These are phyloP conservation scores for Elsinoe fawcettii DNA, from an alignment of 2,329 filamentous ascomycete species.

Conservation along the genomic window DNA sequence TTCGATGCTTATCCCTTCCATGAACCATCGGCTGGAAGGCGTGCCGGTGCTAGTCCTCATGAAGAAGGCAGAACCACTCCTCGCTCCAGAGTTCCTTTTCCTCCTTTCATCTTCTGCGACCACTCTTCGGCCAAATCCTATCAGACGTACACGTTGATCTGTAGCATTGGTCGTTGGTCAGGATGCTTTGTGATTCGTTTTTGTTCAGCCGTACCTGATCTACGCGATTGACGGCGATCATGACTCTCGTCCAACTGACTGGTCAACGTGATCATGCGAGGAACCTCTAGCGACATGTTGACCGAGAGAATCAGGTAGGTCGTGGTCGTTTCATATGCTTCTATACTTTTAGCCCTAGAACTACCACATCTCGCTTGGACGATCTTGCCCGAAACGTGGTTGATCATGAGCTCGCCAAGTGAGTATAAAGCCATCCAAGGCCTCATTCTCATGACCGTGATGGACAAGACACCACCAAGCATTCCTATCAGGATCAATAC, in stretches of 20 bases:
- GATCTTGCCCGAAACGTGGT: not conserved
- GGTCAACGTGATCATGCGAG: constrained; percentile 3
- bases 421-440: constrained; percentile 5
- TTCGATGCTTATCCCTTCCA: not conserved
- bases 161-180: not conserved
- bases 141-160: constrained; percentile 5
- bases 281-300: not conserved
- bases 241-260: not conserved
- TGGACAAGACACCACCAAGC: constrained; percentile 3
- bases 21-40: constrained; percentile 3
- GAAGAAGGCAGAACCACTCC: constrained; percentile 6
- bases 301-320: constrained; percentile 10
- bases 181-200: not conserved
- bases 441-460: not conserved
- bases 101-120: constrained; percentile 3
- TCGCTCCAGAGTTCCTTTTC: not conserved
- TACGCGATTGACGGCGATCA: not conserved
- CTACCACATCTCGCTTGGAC: constrained; percentile 7
- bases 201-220: not conserved
- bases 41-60: constrained; percentile 4
- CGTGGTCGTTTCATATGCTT: constrained; percentile 4
- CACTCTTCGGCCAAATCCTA: constrained; percentile 6
- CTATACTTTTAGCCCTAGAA: constrained; percentile 1
- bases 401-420: not conserved
- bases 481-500: not conserved